phyloP scores from a whole-genome alignment of 768 basidiomycete genomes.

The Steccherinum ochraceum region DNA sequence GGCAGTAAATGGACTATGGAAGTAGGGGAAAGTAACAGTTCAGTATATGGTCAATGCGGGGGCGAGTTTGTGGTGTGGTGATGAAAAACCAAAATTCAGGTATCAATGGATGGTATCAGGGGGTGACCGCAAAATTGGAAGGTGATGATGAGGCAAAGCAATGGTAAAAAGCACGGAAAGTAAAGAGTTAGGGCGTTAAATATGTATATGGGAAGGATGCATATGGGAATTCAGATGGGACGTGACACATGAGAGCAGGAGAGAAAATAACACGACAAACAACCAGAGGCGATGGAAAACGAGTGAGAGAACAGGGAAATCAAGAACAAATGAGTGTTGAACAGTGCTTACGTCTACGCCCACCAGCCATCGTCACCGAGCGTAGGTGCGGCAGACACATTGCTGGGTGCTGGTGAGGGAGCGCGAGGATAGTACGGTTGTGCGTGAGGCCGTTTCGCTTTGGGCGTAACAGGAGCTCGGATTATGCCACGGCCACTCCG shows the following conservation, averaged over 20 bases:
- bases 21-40: too few species aligned
- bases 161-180: background rate
- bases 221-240: background rate
- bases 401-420: slow-evolving; percentile 74
- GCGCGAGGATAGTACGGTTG: slow-evolving; percentile 25
- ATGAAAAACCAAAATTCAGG: too few species aligned
- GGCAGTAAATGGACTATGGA: too few species aligned
- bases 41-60: too few species aligned
- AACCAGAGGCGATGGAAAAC: slow-evolving; percentile 11
- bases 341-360: slow-evolving; percentile 29
- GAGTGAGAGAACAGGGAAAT: background rate
- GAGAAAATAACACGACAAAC: background rate
- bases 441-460: slow-evolving; percentile 19
- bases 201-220: background rate
- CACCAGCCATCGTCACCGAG: slow-evolving; percentile 78
- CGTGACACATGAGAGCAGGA: background rate
- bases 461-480: slow-evolving; percentile 27
- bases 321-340: background rate
- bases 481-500: slow-evolving; percentile 32
- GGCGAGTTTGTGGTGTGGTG: too few species aligned
- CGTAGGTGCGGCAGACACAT: slow-evolving; percentile 65
- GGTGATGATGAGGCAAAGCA: background rate
- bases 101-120: background rate
- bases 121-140: too few species aligned
- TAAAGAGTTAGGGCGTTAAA: background rate